phyloP scores from a whole-genome alignment of 129 eudicot species.

The Flaveria trinervia region DNA sequence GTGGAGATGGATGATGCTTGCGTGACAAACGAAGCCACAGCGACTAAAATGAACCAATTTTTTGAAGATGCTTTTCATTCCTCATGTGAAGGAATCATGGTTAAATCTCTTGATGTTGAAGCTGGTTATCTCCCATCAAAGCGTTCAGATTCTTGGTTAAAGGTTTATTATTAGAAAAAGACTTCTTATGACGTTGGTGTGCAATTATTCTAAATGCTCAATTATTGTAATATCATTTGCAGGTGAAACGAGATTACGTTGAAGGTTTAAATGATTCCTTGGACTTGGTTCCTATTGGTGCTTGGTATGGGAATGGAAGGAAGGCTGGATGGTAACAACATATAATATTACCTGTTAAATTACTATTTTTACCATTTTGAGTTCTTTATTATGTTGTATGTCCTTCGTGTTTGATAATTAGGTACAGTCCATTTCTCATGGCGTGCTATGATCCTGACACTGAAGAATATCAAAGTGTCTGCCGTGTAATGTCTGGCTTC shows the following conservation, averaged over 20 bases:
- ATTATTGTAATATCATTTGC: conserved; percentile 31
- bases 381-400: not conserved
- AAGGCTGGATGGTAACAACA: conserved; percentile 92
- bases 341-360: not conserved
- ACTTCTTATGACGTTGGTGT: not conserved
- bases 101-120: conserved; percentile 88
- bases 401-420: conserved; percentile 16
- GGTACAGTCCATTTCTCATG: conserved; percentile 98
- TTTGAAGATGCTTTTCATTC: conserved; percentile 75
- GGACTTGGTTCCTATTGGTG: conserved; percentile 98
- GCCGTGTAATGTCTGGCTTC: conserved; percentile 98
- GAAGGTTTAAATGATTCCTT: conserved; percentile 84
- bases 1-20: conserved; percentile 79
- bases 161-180: conserved; percentile 44
- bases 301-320: conserved; percentile 99
- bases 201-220: not conserved
- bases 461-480: conserved; percentile 91
- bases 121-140: conserved; percentile 93
- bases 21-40: conserved; percentile 54
- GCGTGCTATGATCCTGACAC: conserved; percentile 94
- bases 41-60: conserved; percentile 64
- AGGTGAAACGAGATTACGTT: conserved; percentile 93
- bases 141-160: conserved; percentile 91
- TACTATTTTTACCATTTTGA: not conserved
- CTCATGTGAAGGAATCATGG: conserved; percentile 98